phyloP scores from a whole-genome alignment of 1,284 basidiomycete genomes.

The Naganishia sp. region DNA sequence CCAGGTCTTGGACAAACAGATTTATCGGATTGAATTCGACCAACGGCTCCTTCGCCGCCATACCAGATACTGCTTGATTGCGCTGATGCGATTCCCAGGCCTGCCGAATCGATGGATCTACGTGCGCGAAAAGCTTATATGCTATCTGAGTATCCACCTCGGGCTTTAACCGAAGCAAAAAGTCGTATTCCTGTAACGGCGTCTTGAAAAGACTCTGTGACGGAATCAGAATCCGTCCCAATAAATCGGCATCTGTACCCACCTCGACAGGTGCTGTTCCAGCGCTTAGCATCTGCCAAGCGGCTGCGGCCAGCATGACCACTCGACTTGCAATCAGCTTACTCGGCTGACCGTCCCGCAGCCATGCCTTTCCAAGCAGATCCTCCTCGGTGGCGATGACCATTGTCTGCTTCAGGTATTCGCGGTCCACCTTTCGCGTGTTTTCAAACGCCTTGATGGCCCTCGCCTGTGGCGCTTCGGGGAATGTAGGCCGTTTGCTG shows the following conservation, averaged over 20 bases:
- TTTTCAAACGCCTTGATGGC: slow-evolving; percentile 60
- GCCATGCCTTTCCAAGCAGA: slow-evolving; percentile 73
- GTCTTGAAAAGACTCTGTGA: slow-evolving; percentile 76
- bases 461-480: slow-evolving; percentile 59
- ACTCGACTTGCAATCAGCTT: slow-evolving; percentile 70
- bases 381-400: slow-evolving; percentile 79
- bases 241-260: slow-evolving; percentile 7
- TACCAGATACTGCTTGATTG: slow-evolving; percentile 22
- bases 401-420: slow-evolving; percentile 67
- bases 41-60: slow-evolving; percentile 46
- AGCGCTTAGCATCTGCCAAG: slow-evolving; percentile 56
- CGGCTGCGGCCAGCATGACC: slow-evolving; percentile 69
- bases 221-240: background rate
- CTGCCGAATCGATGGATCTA: slow-evolving; percentile 36
- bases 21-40: slow-evolving; percentile 81
- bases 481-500: slow-evolving; percentile 64
- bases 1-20: slow-evolving; percentile 69
- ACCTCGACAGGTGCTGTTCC: slow-evolving; percentile 42
- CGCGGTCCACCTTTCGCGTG: slow-evolving; percentile 52
- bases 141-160: slow-evolving; percentile 68
- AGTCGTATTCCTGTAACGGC: slow-evolving; percentile 80
- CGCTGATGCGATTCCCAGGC: slow-evolving; percentile 31
- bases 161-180: slow-evolving; percentile 74
- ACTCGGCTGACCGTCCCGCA: slow-evolving; percentile 61
- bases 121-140: slow-evolving; percentile 58